Evolutionary conservation across 208 protist species (phyloP).

Genomic region (Acanthamoeba quina): DNA sequence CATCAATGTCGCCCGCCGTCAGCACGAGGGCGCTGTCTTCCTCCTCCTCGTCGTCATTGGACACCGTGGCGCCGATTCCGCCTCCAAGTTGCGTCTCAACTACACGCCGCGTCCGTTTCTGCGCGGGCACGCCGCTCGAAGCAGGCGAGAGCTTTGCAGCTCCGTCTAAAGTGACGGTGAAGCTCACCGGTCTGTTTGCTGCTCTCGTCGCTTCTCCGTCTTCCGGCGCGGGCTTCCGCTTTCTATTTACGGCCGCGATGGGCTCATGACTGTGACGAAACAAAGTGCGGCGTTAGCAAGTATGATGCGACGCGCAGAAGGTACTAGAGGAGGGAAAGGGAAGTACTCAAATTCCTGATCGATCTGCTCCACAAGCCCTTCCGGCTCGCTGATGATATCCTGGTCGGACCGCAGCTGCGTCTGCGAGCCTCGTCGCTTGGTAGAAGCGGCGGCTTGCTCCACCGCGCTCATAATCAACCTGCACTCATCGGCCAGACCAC

Average conservation of each 20-base stretch:
- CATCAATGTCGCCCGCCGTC: background rate
- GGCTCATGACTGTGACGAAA: no score
- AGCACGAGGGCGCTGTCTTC: background rate
- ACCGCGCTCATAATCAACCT: constrained; percentile 37
- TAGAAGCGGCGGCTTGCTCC: background rate
- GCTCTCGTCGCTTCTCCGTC: background rate
- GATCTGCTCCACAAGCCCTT: background rate
- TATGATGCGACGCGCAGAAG: no score
- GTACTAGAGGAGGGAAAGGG: no score
- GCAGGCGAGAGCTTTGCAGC: background rate
- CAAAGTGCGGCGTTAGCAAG: no score
- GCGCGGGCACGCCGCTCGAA: background rate
- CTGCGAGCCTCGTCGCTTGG: background rate
- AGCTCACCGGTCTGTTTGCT: background rate
- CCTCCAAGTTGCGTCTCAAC: background rate
- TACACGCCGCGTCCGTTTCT: background rate
- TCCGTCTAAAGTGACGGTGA: constrained; percentile 30
- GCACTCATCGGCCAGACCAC: background rate
- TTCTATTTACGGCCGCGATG: background rate
- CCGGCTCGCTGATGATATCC: background rate
- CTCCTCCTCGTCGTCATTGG: background rate
- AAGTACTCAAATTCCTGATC: background rate
- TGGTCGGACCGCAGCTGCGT: background rate
- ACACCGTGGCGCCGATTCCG: background rate
- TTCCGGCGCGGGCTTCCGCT: background rate